A percentile compares a stretch with the other conserved stretches of the same genome.
phyloP scores from a whole-genome alignment of 345 rosid genomes.

The Odontarrhena argentea region DNA sequence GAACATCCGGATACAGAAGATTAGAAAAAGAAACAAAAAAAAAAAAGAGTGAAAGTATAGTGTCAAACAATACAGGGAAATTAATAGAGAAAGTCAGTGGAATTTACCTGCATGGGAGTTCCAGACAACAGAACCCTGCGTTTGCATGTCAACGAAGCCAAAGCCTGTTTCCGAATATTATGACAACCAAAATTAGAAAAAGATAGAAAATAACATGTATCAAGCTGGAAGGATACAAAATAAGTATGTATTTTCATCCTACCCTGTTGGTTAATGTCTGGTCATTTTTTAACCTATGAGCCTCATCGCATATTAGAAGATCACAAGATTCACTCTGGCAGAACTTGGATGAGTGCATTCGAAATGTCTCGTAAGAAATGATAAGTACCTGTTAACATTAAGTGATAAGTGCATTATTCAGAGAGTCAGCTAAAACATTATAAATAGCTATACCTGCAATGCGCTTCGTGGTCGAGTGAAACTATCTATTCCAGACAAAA shows the following conservation, averaged over 20 bases:
- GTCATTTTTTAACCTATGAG: conserved; percentile 96
- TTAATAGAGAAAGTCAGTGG: conserved; percentile 18
- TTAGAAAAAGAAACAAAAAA: not conserved
- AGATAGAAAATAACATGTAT: conserved; percentile 2
- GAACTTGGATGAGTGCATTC: conserved; percentile 94
- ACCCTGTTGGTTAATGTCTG: conserved; percentile 96
- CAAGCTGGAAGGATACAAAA: conserved; percentile 20
- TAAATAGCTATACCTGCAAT: conserved; percentile 64
- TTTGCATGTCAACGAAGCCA: conserved; percentile 87
- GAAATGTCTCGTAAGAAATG: conserved; percentile 95
- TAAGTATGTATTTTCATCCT: conserved; percentile 38
- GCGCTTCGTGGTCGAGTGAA: conserved; percentile 63
- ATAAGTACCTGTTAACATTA: conserved; percentile 68
- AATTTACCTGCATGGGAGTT: conserved; percentile 94
- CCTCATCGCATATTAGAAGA: conserved; percentile 98
- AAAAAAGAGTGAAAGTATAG: conserved; percentile 6
- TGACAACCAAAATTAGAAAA: conserved; percentile 22
- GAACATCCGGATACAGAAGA: conserved; percentile 31
- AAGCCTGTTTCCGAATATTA: conserved; percentile 59
- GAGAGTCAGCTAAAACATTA: conserved; percentile 21
- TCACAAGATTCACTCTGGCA: conserved; percentile 75
- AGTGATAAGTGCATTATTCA: conserved; percentile 37
- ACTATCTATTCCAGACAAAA: conserved; percentile 81
- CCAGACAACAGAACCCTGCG: conserved; percentile 93
- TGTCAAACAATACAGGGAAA: not conserved